These are phyloP conservation scores for Pythium diclinum DNA, from an alignment of 352 stramenopile species.

Conservation along the genomic window DNA sequence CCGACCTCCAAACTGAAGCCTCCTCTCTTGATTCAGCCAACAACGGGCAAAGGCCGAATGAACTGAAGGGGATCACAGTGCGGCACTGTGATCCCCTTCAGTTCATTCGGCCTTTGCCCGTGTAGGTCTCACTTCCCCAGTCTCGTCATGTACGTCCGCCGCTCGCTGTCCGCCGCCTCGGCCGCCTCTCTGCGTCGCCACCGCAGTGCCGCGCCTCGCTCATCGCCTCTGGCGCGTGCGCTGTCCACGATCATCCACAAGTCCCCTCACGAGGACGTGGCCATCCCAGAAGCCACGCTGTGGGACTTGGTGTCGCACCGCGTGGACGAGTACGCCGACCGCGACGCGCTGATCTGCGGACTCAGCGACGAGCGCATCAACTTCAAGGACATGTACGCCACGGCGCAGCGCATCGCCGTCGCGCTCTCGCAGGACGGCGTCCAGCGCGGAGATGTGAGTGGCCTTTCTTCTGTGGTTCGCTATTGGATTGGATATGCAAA, in stretches of 20 bases:
- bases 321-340: constrained; percentile 34
- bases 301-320: constrained; percentile 49
- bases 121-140: not conserved
- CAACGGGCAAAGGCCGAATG: not conserved
- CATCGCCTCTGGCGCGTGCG: constrained; percentile 8
- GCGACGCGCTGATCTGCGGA: constrained; percentile 53
- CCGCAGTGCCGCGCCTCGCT: constrained; percentile 30
- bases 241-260: constrained; percentile 56
- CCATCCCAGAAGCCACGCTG: constrained; percentile 53
- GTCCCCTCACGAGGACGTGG: constrained; percentile 45
- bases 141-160: constrained; percentile 9
- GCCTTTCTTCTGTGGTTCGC: not conserved
- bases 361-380: constrained; percentile 48
- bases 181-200: not conserved
- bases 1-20: not conserved
- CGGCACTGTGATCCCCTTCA: not conserved
- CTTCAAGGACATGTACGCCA: constrained; percentile 46
- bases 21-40: not conserved
- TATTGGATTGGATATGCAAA: too few species aligned
- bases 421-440: constrained; percentile 46
- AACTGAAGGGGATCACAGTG: not conserved
- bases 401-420: constrained; percentile 40
- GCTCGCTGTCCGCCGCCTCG: constrained; percentile 12
- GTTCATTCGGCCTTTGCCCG: not conserved
- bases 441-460: constrained; percentile 45